Evolutionary conservation across 2,329 filamentous ascomycete species (phyloP).

Genomic region (Curvularia verruculosa): DNA sequence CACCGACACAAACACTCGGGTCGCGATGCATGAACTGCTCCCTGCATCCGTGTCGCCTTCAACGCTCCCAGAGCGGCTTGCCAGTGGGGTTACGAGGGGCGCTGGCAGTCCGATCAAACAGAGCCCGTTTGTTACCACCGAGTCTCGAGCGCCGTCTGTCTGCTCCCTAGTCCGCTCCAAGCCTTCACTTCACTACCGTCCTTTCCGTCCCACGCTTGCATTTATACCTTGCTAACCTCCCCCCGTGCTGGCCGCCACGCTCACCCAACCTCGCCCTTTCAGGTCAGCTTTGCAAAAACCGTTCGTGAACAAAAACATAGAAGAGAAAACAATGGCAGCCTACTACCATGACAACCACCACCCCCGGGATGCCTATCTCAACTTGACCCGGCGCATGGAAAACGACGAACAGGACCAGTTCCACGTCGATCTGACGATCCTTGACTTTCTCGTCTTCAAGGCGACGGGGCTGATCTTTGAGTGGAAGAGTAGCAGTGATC

Average conservation of each 20-base stretch:
- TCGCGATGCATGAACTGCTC: slow-evolving; percentile 27
- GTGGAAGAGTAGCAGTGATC: slow-evolving; percentile 37
- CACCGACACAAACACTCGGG: slow-evolving; percentile 14
- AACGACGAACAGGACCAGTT: slow-evolving; percentile 47
- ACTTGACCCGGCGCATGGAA: slow-evolving; percentile 43
- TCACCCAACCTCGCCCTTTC: slow-evolving; percentile 13
- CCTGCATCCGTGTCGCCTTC: slow-evolving; percentile 19
- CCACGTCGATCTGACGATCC: slow-evolving; percentile 61
- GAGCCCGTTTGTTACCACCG: slow-evolving; percentile 14
- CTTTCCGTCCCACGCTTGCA: slow-evolving; percentile 10
- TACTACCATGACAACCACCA: slow-evolving; percentile 26
- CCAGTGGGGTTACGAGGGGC: slow-evolving; percentile 11
- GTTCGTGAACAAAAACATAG: slow-evolving; percentile 32
- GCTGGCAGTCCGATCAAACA: slow-evolving; percentile 9
- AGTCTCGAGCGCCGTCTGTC: slow-evolving; percentile 11
- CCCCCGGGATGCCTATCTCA: slow-evolving; percentile 38
- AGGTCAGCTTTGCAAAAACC: slow-evolving; percentile 15
- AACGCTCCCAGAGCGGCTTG: neutral
- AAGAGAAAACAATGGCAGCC: slow-evolving; percentile 20
- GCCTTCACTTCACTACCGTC: slow-evolving; percentile 17
- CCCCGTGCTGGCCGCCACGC: neutral
- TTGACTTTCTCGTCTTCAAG: slow-evolving; percentile 62
- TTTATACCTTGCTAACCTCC: slow-evolving; percentile 10
- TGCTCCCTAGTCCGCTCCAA: neutral
- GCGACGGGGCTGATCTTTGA: slow-evolving; percentile 53